Evolutionary conservation across 164 flowering plant species (phyloP).

Genomic region (Stephania yunnanensis): DNA sequence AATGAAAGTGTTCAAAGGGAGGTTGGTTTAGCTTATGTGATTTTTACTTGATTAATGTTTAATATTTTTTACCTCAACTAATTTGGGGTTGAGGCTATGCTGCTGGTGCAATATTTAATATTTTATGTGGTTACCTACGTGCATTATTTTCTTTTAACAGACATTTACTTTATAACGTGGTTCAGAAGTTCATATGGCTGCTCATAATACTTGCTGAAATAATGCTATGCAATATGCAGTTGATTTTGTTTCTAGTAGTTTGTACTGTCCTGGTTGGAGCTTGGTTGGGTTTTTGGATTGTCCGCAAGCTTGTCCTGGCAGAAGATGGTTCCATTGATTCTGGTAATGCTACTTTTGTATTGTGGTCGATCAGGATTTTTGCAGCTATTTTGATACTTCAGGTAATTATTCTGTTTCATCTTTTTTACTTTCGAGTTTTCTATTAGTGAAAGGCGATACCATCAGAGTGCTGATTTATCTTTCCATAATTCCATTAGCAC

Average conservation of each 20-base stretch:
- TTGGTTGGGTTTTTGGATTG: slow-evolving; percentile 94
- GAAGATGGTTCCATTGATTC: slow-evolving; percentile 79
- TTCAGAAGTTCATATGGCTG: neutral
- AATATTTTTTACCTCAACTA: too few relatives aligned
- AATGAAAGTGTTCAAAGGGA: too few relatives aligned
- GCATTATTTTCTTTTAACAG: too few relatives aligned
- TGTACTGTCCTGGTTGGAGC: slow-evolving; percentile 72
- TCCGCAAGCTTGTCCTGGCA: slow-evolving; percentile 62
- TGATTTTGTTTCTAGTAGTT: slow-evolving; percentile 51
- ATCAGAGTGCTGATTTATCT: neutral
- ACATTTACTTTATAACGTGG: neutral
- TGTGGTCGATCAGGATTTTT: slow-evolving; percentile 63
- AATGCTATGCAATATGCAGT: slow-evolving; percentile 38
- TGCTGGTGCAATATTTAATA: too few relatives aligned
- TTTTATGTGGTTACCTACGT: too few relatives aligned
- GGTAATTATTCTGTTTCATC: slow-evolving; percentile 30
- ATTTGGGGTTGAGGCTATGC: too few relatives aligned
- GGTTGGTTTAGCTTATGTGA: too few relatives aligned
- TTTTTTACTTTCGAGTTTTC: neutral
- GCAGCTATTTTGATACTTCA: slow-evolving; percentile 67
- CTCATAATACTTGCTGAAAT: slow-evolving; percentile 6
- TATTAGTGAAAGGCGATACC: neutral
- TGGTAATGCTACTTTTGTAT: slow-evolving; percentile 55
- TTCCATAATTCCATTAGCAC: neutral
- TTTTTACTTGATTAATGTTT: too few relatives aligned